phyloP scores from a whole-genome alignment of 805 yeast species.

The Starmera caribaea region DNA sequence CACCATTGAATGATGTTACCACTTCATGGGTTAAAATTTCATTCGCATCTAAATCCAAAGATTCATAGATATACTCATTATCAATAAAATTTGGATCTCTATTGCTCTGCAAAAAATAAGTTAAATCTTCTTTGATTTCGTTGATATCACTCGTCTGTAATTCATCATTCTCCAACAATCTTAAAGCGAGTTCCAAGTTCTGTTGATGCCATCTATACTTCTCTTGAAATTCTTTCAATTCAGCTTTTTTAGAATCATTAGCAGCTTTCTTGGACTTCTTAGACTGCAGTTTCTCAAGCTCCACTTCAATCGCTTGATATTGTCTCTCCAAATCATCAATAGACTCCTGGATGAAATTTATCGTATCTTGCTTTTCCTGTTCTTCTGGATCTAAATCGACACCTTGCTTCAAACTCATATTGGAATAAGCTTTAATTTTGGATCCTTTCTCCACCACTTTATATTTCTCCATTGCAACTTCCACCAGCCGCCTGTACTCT shows the following conservation, averaged over 20 bases:
- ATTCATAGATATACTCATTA: constrained; percentile 88
- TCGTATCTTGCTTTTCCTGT: constrained; percentile 64
- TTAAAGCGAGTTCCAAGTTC: constrained; percentile 66
- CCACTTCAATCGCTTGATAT: constrained; percentile 66
- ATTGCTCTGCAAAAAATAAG: constrained; percentile 85
- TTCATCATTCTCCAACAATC: constrained; percentile 71
- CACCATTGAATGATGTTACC: constrained; percentile 22
- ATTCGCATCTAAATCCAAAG: constrained; percentile 56
- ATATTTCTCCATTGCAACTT: constrained; percentile 86
- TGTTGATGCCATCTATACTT: constrained; percentile 75
- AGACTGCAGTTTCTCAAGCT: constrained; percentile 43
- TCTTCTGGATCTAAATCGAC: constrained; percentile 63
- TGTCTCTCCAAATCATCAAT: constrained; percentile 78
- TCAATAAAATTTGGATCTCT: constrained; percentile 88
- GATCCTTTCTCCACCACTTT: constrained; percentile 88
- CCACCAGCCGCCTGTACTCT: constrained; percentile 65
- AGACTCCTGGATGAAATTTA: constrained; percentile 56
- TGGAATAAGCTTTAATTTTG: constrained; percentile 88
- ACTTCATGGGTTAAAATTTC: constrained; percentile 43
- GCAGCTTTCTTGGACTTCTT: constrained; percentile 48
- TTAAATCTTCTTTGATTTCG: constrained; percentile 78
- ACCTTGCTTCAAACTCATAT: constrained; percentile 75
- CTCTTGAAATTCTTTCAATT: constrained; percentile 49
- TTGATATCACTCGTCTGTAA: constrained; percentile 67
- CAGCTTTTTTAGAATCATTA: constrained; percentile 49